Percentiles rank a stretch among this genome's conserved stretches.
Conservation (phyloP, 1,284 basidiomycete species). For the Rugiboletus extremiorientalis region DNA sequence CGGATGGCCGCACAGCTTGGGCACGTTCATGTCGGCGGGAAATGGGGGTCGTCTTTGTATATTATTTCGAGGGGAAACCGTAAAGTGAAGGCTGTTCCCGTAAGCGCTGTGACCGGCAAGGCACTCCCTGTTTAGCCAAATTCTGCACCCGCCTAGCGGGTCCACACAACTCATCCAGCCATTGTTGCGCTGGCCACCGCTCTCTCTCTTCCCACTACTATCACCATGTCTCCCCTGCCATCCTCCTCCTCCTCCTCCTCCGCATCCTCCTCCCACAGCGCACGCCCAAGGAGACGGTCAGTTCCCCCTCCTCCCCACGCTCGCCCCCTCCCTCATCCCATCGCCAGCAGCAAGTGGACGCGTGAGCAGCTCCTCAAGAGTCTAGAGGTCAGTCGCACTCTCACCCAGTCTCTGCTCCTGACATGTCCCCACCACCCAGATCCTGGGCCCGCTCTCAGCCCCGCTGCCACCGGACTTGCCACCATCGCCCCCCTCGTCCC, state of each 20-base stretch:
- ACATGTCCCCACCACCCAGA: conserved; percentile 39
- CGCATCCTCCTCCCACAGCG: conserved; percentile 22
- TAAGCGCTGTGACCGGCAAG: conserved; percentile 40
- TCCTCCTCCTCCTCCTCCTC: conserved; percentile 29
- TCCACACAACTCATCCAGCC: conserved; percentile 35
- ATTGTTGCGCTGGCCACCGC: conserved; percentile 39
- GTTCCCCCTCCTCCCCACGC: conserved; percentile 24
- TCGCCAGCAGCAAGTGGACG: conserved; percentile 50
- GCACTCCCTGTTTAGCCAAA: conserved; percentile 36
- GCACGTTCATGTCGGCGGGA: not conserved
- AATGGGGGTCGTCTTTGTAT: conserved; percentile 7
- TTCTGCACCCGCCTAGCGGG: conserved; percentile 36
- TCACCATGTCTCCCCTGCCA: conserved; percentile 33
- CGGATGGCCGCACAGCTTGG: conserved; percentile 1
- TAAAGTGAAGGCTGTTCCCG: conserved; percentile 19
- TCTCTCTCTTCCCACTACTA: conserved; percentile 41
- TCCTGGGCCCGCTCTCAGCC: conserved; percentile 54
- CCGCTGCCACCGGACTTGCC: conserved; percentile 64
- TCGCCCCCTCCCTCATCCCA: conserved; percentile 26
- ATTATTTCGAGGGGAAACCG: conserved; percentile 7
- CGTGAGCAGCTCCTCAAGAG: conserved; percentile 60
- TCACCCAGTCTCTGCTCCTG: conserved; percentile 1
- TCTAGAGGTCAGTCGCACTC: conserved; percentile 50
- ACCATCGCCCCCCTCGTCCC: conserved; percentile 65
- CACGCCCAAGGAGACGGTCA: conserved; percentile 38